phyloP scores from a whole-genome alignment of 768 basidiomycete genomes.

The Rhodosporidiobolus odoratus region DNA sequence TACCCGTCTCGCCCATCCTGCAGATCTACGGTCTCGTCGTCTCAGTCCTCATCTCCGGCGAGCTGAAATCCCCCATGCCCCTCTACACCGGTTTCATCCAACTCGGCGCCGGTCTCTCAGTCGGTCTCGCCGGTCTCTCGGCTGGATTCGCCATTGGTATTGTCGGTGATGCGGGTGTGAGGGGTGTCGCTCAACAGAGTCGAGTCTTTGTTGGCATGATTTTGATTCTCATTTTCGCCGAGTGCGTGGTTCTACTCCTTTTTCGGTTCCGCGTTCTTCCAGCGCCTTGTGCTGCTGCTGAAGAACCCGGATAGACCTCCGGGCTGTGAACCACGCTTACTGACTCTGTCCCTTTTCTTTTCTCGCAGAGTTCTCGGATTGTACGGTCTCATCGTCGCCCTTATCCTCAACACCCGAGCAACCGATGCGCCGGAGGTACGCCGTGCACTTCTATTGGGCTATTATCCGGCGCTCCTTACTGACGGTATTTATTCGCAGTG shows the following conservation, averaged over 20 bases:
- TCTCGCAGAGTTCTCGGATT: constrained; percentile 13
- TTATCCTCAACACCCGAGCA: constrained; percentile 86
- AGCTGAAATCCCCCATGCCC: constrained; percentile 68
- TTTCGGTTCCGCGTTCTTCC: constrained; percentile 2
- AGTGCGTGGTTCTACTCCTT: constrained; percentile 2
- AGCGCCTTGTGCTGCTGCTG: constrained; percentile 10
- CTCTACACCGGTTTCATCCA: constrained; percentile 90
- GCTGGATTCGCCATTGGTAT: constrained; percentile 97
- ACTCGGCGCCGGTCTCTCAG: constrained; percentile 85
- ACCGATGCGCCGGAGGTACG: constrained; percentile 24
- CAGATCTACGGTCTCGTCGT: constrained; percentile 84
- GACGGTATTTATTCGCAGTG: constrained; percentile 4
- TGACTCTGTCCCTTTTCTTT: not conserved
- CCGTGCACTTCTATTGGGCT: not conserved
- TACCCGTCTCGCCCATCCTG: not conserved
- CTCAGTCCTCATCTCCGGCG: constrained; percentile 86
- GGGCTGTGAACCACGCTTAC: not conserved
- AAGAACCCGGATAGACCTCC: too few species aligned
- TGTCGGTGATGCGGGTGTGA: constrained; percentile 96
- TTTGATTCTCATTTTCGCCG: constrained; percentile 82
- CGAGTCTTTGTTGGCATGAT: constrained; percentile 54
- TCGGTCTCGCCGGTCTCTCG: constrained; percentile 88
- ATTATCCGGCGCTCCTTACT: not conserved
- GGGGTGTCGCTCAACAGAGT: constrained; percentile 88
- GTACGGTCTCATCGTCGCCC: constrained; percentile 63